phyloP scores from a whole-genome alignment of 306 rosid genomes.

The Cotoneaster glaucophyllus region DNA sequence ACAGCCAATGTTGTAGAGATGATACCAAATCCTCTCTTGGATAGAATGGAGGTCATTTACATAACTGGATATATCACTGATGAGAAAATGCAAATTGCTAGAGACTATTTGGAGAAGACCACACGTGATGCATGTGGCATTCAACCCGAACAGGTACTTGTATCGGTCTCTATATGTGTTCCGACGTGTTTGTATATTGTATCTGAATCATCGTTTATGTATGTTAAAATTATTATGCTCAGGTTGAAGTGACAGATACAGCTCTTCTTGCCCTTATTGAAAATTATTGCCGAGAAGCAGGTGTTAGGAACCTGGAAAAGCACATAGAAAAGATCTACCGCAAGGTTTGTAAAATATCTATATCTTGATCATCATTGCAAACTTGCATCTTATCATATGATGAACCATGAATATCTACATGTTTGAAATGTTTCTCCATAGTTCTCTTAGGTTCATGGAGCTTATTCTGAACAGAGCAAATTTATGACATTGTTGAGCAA shows the following conservation, averaged over 20 bases:
- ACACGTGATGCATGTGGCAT: conserved; percentile 91
- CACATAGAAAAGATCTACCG: conserved; percentile 86
- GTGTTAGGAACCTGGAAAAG: conserved; percentile 90
- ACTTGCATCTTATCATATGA: neutral
- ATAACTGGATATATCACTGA: conserved; percentile 94
- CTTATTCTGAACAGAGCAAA: neutral
- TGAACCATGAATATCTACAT: neutral
- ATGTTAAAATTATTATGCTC: neutral
- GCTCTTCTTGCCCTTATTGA: conserved; percentile 85
- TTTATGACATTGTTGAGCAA: neutral
- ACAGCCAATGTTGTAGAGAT: conserved; percentile 86
- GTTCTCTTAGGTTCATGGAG: neutral
- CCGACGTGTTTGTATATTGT: neutral
- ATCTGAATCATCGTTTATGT: neutral
- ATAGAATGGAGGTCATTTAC: conserved; percentile 91
- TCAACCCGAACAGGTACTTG: conserved; percentile 65
- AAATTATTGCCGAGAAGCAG: conserved; percentile 85
- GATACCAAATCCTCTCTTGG: conserved; percentile 93
- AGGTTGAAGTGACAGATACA: conserved; percentile 83
- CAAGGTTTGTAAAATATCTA: conserved; percentile 49
- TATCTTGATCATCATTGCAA: neutral
- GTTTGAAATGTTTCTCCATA: neutral
- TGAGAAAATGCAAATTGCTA: conserved; percentile 95
- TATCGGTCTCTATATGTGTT: neutral
- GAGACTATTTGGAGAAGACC: conserved; percentile 87